phyloP scores from a whole-genome alignment of 345 rosid species.

The Euphorbia peplus region DNA sequence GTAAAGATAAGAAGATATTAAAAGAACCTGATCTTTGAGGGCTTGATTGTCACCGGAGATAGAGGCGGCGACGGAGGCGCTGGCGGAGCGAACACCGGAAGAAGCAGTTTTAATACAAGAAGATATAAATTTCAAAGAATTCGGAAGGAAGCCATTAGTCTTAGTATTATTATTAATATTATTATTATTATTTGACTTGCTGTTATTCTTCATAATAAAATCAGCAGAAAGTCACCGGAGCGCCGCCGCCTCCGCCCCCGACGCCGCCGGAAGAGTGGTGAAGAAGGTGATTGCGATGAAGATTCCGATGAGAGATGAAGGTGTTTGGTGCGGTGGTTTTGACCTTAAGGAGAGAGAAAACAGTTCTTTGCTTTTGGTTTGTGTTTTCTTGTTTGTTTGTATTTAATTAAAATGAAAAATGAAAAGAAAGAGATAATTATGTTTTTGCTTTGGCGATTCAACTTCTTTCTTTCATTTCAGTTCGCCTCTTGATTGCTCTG shows the following conservation, averaged over 20 bases:
- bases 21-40: constrained; percentile 70
- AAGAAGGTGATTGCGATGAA: background rate
- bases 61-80: constrained; percentile 81
- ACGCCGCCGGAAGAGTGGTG: constrained; percentile 59
- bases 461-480: too few species aligned
- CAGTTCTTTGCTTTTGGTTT: constrained; percentile 37
- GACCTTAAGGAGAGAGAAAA: constrained; percentile 34
- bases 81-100: constrained; percentile 86
- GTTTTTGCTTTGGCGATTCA: background rate
- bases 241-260: constrained; percentile 61
- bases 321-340: constrained; percentile 29
- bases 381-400: constrained; percentile 16
- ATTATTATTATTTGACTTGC: constrained; percentile 29
- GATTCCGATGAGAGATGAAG: constrained; percentile 9
- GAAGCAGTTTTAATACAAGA: constrained; percentile 87
- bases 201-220: constrained; percentile 62
- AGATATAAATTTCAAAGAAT: constrained; percentile 79
- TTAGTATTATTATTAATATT: constrained; percentile 19
- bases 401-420: background rate
- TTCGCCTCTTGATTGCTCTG: constrained; percentile 28
- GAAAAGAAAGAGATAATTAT: background rate
- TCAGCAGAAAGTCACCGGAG: constrained; percentile 32
- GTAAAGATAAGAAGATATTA: background rate
- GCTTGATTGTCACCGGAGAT: constrained; percentile 56
- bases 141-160: constrained; percentile 57